Base-by-base conservation (phyloP, 1,139 yeast genomes). In the Trichomonascaceae sp. region DNA sequence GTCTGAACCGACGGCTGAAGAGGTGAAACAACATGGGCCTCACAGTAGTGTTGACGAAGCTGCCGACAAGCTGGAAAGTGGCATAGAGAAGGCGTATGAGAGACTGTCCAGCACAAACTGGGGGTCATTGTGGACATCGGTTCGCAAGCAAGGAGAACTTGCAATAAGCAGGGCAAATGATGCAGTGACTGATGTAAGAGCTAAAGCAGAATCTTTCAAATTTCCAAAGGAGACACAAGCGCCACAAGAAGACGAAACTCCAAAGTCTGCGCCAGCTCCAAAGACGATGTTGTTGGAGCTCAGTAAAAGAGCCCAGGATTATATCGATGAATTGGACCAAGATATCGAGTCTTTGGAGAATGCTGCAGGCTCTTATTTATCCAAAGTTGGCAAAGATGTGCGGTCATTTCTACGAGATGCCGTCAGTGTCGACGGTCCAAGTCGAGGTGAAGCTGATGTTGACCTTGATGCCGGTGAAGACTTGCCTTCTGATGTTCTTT, bases 301-400 rank as follows among this genome's bases (percentile, higher is more conserved):
- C 36, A 64, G 74, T 30, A 62, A 64, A 27, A 79, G 77, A 58
- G 87, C 91, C 7, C 82, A 77, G 61, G 45, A 54, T 63, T 84
- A 84, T 51, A 74, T 87, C 56, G 91, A 86, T 62, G 75, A 77
- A 6, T 74, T 87, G 54, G 95, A 87, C 66, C 74, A 79, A 24
- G 86, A 81, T 59, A 73, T 87, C 51, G 95, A 85, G 61, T 74
- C 74, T 54, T 80, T 87, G 9, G 95, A 85, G 64, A 78, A 77
- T 56, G 74, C 75, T 48, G 89, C 93, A 0, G 81, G 85, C 0
- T 75, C 75, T 36, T 83, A 82, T 59, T 80, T 84, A 13, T 68
- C 74, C 46, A 81, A 77, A 63, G 73, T 86, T 55, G 80, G 90
- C 2, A 60, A 63, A n/a, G 72, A 69, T 46, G 55, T 74, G 32